Base-by-base conservation (phyloP, 208 protist genomes). In the Endotrypanum monterogeii region DNA sequence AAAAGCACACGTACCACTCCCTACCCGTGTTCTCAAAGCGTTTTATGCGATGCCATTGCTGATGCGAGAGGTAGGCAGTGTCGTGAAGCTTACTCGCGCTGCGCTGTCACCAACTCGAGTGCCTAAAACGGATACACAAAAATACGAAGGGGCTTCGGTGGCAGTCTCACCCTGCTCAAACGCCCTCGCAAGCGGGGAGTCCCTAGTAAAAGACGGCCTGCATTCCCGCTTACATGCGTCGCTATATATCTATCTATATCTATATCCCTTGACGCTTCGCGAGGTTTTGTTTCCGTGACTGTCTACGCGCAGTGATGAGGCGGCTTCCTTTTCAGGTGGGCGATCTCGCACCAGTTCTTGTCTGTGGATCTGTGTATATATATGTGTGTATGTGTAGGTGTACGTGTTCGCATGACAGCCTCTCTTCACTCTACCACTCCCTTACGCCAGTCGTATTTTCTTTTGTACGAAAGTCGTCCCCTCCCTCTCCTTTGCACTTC, bases 211-310 rank as follows among this genome's bases (percentile, higher is more conserved):
- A 7, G 37, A 8, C 32, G 60, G 37, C 9, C 35, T 44, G 6
- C 16, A n/a, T n/a, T 48, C 9, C 16, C 20, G 50, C 51, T 54
- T 1, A 39, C 35, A 30, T 32, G 48, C 18, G 14, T 28, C n/a
- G 8, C 48, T 18, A 11, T 56, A 18, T 12, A 23, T 65, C 46
- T 75, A 61, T 75, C 73, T 81, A 67, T 46, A n/a, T n/a, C n/a
- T 55, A 6, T 57, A 55, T 44, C 4, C 1, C 16, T 23, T 39
- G 44, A 6, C 12, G 2, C n/a, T 72, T 39, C 8, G 37, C 9
- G 35, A 60, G n/a, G 39, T 7, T 16, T 23, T 23, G 60, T 14
- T 23, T 30, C 18, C 7, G 20, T 32, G 1, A n/a, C 5, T 18
- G 23, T 32, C 18, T 28, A 23, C 1, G 37, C 25, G 60, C 60